phyloP scores from a whole-genome alignment of 1,139 yeast genomes.

The Zygosaccharomyces sapae region DNA sequence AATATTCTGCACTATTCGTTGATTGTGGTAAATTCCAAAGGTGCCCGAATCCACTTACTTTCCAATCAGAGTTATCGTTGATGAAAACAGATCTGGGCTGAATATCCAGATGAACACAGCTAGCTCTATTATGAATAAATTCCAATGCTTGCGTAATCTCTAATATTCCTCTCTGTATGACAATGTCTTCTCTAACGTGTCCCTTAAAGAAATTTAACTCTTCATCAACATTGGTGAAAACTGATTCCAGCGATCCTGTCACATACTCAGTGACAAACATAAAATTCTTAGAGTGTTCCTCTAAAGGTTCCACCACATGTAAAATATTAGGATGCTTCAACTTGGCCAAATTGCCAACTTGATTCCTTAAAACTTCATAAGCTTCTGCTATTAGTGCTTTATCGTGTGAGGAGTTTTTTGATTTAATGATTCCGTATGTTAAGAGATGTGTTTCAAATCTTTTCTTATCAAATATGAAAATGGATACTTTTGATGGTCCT shows the following conservation, averaged over 20 bases:
- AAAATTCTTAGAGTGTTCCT: constrained; percentile 74
- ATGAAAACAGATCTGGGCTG: constrained; percentile 75
- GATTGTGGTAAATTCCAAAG: constrained; percentile 41
- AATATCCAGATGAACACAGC: constrained; percentile 70
- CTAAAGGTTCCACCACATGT: constrained; percentile 79
- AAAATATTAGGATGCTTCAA: constrained; percentile 84
- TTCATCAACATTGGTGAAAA: constrained; percentile 34
- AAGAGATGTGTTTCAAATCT: constrained; percentile 57
- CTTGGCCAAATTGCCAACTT: constrained; percentile 69
- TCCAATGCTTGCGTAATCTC: constrained; percentile 76
- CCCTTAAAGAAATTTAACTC: constrained; percentile 30
- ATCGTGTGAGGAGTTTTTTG: constrained; percentile 36
- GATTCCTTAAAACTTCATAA: constrained; percentile 47
- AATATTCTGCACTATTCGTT: constrained; percentile 42
- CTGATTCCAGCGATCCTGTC: constrained; percentile 51
- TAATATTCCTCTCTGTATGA: constrained; percentile 79
- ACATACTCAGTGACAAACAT: constrained; percentile 84
- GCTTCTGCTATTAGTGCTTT: constrained; percentile 40
- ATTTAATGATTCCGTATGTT: constrained; percentile 48
- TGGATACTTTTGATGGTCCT: constrained; percentile 54
- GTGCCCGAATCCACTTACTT: constrained; percentile 70
- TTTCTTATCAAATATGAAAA: constrained; percentile 83
- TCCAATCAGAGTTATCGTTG: constrained; percentile 91
- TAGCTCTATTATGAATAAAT: constrained; percentile 74
- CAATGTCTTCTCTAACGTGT: constrained; percentile 52